Conservation (phyloP, 1,284 basidiomycete species). For the Sporisorium reilianum region DNA sequence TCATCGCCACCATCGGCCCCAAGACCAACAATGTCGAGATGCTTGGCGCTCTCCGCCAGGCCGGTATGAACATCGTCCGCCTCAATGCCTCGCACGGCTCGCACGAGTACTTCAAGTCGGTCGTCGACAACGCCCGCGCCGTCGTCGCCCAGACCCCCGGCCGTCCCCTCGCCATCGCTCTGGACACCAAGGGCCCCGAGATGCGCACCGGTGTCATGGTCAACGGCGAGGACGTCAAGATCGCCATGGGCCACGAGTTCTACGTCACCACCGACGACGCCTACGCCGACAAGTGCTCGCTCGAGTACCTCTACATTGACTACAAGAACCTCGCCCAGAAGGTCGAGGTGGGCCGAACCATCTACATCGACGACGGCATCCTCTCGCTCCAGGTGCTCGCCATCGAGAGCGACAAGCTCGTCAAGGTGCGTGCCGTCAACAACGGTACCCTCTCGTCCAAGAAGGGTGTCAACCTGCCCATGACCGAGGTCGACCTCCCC, state of each 20-base stretch:
- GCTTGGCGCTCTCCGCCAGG: conserved; percentile 64
- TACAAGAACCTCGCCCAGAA: conserved; percentile 93
- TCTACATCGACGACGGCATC: conserved; percentile 98
- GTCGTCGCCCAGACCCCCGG: conserved; percentile 71
- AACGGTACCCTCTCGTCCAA: conserved; percentile 92
- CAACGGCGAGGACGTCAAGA: conserved; percentile 85
- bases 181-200: conserved; percentile 99
- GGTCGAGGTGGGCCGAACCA: conserved; percentile 91
- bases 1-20: conserved; percentile 68
- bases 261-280: conserved; percentile 86
- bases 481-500: conserved; percentile 96
- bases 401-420: conserved; percentile 72
- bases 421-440: conserved; percentile 87
- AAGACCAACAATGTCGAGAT: conserved; percentile 67
- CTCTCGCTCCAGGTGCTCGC: conserved; percentile 91
- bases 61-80: conserved; percentile 69
- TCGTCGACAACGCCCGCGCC: conserved; percentile 66
- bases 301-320: conserved; percentile 72
- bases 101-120: conserved; percentile 67
- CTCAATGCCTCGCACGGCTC: conserved; percentile 68
- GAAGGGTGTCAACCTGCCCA: conserved; percentile 99
- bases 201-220: conserved; percentile 96
- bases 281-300: conserved; percentile 86
- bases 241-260: conserved; percentile 94
- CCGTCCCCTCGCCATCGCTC: conserved; percentile 94